Base-by-base conservation (phyloP, 768 basidiomycete species). In the Mycena filopes region DNA sequence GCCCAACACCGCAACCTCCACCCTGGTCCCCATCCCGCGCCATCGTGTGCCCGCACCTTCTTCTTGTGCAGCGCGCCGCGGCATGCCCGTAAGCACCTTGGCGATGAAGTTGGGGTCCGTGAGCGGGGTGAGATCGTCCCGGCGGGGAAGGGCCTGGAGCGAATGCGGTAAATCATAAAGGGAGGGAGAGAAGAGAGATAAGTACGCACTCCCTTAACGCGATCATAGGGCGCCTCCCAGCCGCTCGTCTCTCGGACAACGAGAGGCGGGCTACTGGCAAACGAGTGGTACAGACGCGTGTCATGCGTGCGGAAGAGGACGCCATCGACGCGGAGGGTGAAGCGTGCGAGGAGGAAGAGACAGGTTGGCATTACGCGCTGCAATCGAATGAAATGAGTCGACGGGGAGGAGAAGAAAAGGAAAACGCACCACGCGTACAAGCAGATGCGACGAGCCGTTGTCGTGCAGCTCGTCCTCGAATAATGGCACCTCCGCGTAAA, bases 401-500 rank as follows among this genome's bases (percentile, higher is more conserved):
- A 15, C 36, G 20, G 20, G n/a, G 63, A 46, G 64, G 41, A 60
- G 29, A 40, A 60, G 45, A 23, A 28, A 49, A 48, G 58, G 38
- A 40, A 40, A 3, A 85, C 94, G 78, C 74, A 98, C 96, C 62
- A 98, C 94, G 71, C 96, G 84, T 48, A 95, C 91, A 28, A 95
- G 84, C 2, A 95, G 77, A 31, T 89, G 86, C 1, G 96, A 96
- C 8, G 94, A 88, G 0, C 98, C 98, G 73, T 99, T 98, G 74
- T 99, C 98, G 73, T 98, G 96, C 47, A 99, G 82, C 76, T 99
- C 98, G 75, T 98, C 96, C 73, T 99, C 97, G 74, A 93, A 99
- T 6, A 99, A 79, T 0, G 95, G 93, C 1, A 98, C 87, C 71
- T 99, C 96, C 9, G 97, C 95, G 73, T 97, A 99, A 78, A 97